Evolutionary conservation across 2,329 filamentous ascomycete genomes (phyloP).

Genomic region (Echinosphaeria canescens): DNA sequence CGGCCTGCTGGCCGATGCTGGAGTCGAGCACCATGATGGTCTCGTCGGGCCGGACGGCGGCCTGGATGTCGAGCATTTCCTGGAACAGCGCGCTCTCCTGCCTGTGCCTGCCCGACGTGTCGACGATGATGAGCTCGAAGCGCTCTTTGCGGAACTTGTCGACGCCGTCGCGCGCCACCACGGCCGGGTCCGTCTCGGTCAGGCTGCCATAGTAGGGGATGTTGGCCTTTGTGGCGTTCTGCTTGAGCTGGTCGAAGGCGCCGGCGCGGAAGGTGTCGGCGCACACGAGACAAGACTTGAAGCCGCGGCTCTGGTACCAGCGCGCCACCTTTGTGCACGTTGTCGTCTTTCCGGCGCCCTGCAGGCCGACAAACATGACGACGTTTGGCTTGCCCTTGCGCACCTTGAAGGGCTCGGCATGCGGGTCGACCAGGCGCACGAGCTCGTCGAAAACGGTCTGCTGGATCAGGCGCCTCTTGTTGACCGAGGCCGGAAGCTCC

Average conservation of each 20-base stretch:
- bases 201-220: conserved; percentile 96
- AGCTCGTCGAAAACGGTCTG: conserved; percentile 96
- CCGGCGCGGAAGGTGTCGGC: conserved; percentile 97
- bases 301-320: conserved; percentile 85
- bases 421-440: conserved; percentile 85
- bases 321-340: conserved; percentile 93
- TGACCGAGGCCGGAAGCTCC: conserved; percentile 72
- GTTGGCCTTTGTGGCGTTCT: conserved; percentile 97
- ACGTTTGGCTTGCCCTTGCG: conserved; percentile 94
- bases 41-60: conserved; percentile 76
- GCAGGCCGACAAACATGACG: conserved; percentile 98
- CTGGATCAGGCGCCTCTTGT: conserved; percentile 97
- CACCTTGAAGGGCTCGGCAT: conserved; percentile 86
- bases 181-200: conserved; percentile 87
- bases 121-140: conserved; percentile 97
- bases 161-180: conserved; percentile 86
- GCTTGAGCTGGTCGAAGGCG: conserved; percentile 95
- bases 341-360: conserved; percentile 95
- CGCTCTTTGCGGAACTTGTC: conserved; percentile 98
- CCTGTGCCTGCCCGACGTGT: conserved; percentile 85
- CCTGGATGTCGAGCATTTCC: conserved; percentile 95
- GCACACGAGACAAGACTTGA: conserved; percentile 85
- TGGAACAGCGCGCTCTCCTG: conserved; percentile 91
- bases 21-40: conserved; percentile 97
- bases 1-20: conserved; percentile 89